Conservation (phyloP, 2,329 filamentous ascomycete species). For the Xylaria sp. region DNA sequence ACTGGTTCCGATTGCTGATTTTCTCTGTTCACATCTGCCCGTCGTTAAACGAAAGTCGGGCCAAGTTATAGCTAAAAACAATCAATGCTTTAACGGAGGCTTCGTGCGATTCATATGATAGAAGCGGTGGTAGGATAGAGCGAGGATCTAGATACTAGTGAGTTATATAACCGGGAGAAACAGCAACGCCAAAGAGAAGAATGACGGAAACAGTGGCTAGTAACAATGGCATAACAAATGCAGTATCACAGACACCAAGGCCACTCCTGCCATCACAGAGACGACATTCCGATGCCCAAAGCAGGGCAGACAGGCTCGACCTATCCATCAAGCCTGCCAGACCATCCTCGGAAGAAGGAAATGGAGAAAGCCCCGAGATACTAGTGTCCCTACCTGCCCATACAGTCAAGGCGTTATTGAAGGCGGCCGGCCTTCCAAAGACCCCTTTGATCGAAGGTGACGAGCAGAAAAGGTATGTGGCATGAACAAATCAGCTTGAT, state of each 20-base stretch:
- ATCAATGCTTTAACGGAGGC: background rate
- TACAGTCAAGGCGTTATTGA: constrained; percentile 1
- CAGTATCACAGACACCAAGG: background rate
- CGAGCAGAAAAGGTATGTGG: constrained; percentile 18
- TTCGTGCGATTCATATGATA: background rate
- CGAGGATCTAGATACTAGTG: constrained; percentile 11
- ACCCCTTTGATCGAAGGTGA: constrained; percentile 5
- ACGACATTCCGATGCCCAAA: constrained; percentile 29
- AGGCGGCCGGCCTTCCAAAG: constrained; percentile 6
- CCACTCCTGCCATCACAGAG: constrained; percentile 13
- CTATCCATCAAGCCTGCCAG: constrained; percentile 1
- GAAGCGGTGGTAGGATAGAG: background rate
- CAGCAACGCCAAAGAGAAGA: background rate
- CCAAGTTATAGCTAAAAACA: background rate
- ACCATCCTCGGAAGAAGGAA: constrained; percentile 1
- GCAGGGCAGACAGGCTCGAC: constrained; percentile 15
- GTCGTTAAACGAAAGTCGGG: background rate
- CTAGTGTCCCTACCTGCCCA: constrained; percentile 1
- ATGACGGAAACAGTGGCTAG: constrained; percentile 18
- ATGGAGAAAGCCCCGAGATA: constrained; percentile 8
- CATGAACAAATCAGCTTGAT: background rate
- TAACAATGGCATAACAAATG: constrained; percentile 11
- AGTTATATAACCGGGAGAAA: constrained; percentile 3
- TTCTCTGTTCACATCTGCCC: background rate
- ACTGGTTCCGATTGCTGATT: background rate